A percentile compares a stretch with the other conserved stretches of the same genome.
These are phyloP conservation scores for Pyrenochaeta sp. DNA, from an alignment of 2,329 filamentous ascomycete species.

Conservation along the genomic window DNA sequence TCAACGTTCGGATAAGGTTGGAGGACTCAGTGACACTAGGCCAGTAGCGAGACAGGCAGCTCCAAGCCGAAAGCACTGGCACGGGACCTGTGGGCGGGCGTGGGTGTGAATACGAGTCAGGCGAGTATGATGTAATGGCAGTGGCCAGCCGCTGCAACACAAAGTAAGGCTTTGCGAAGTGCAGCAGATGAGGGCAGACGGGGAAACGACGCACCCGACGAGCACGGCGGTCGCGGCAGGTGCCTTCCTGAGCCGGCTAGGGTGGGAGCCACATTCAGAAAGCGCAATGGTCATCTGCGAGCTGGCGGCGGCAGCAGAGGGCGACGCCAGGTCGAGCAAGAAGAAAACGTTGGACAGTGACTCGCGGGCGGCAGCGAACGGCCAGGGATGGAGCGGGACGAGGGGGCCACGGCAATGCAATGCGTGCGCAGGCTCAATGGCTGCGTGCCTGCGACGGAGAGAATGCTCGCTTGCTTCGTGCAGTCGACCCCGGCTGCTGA, in stretches of 20 bases:
- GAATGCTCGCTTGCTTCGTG: constrained; percentile 4
- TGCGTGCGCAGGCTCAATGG: background rate
- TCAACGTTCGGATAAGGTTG: constrained; percentile 27
- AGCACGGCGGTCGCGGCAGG: background rate
- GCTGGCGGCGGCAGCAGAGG: constrained; percentile 4
- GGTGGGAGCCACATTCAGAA: background rate
- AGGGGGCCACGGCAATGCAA: constrained; percentile 1
- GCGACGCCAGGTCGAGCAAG: background rate
- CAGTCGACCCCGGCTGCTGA: constrained; percentile 1
- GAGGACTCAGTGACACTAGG: constrained; percentile 18
- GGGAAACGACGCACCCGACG: no score
- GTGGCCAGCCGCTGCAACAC: background rate
- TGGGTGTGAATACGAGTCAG: constrained; percentile 5
- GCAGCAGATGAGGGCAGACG: background rate
- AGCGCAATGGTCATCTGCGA: background rate
- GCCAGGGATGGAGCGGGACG: constrained; percentile 5
- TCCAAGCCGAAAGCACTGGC: background rate
- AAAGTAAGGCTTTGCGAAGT: background rate
- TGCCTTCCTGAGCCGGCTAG: constrained; percentile 7
- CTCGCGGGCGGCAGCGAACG: background rate
- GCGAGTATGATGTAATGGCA: constrained; percentile 4
- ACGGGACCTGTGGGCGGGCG: constrained; percentile 1
- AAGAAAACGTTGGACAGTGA: background rate
- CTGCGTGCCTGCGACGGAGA: constrained; percentile 2
- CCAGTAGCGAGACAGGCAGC: constrained; percentile 14